Percentiles rank a stretch among this genome's conserved stretches.
Conservation (phyloP, 1,139 yeast genomes). For the Suhomyces bolitotheri region DNA sequence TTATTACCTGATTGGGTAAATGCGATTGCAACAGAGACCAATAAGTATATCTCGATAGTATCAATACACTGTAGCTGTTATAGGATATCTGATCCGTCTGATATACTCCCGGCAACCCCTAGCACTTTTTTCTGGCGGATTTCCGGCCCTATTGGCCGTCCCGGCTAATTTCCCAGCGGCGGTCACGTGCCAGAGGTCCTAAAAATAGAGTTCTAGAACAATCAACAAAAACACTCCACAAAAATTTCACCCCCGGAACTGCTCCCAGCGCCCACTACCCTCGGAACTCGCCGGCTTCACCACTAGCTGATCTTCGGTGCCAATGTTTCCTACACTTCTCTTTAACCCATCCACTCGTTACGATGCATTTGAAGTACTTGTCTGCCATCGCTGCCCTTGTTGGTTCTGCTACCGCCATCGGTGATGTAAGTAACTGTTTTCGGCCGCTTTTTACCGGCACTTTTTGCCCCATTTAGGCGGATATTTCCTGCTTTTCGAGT, state of each 20-base stretch:
- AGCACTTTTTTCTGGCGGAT: no score
- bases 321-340: conserved; percentile 4
- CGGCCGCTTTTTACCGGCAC: not conserved
- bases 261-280: conserved; percentile 5
- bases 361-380: conserved; percentile 44
- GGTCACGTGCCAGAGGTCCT: conserved; percentile 4
- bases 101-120: no score
- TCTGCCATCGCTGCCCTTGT: conserved; percentile 39
- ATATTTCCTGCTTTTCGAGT: not conserved
- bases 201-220: conserved; percentile 14
- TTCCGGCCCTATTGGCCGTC: no score
- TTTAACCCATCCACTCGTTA: conserved; percentile 11
- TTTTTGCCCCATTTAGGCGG: not conserved
- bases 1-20: no score
- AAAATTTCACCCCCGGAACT: conserved; percentile 8
- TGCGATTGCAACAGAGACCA: no score
- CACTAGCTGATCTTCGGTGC: not conserved
- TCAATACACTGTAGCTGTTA: no score
- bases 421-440: conserved; percentile 38
- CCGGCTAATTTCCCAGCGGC: no score
- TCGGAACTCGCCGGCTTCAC: conserved; percentile 5
- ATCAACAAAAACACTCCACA: conserved; percentile 5
- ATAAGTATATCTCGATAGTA: no score
- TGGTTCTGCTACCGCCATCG: conserved; percentile 42
- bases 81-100: no score